Evolutionary conservation across 495 filamentous ascomycete genomes (phyloP).

Genomic region (Trichoderma asperelloides): DNA sequence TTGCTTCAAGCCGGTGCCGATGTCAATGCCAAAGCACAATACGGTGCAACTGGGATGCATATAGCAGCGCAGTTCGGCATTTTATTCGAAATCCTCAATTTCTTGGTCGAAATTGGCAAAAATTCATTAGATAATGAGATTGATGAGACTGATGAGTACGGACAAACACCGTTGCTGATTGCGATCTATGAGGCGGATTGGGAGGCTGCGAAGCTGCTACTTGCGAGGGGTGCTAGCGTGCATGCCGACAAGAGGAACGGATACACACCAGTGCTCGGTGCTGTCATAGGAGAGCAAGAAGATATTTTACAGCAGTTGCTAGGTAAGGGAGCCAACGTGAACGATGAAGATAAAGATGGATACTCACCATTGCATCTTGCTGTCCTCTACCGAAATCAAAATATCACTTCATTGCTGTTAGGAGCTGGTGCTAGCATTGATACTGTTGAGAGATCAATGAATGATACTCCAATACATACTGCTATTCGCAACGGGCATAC

Average conservation of each 20-base stretch:
- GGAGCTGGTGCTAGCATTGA: background rate
- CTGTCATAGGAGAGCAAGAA: background rate
- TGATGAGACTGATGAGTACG: background rate
- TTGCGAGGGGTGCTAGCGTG: background rate
- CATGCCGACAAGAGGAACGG: background rate
- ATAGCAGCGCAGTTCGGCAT: background rate
- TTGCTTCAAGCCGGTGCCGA: background rate
- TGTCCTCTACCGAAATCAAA: background rate
- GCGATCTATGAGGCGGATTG: background rate
- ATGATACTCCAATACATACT: background rate
- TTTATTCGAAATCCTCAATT: background rate
- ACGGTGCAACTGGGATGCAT: background rate
- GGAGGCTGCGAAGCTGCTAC: background rate
- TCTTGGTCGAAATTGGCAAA: background rate
- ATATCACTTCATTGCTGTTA: background rate
- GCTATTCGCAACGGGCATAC: background rate
- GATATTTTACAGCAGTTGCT: background rate
- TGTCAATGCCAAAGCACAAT: background rate
- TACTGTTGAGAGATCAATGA: background rate
- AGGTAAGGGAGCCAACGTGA: background rate
- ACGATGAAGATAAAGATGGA: background rate
- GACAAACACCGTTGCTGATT: background rate
- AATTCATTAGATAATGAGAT: background rate
- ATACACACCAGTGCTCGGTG: background rate
- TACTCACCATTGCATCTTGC: background rate